Percentiles rank a stretch among this genome's conserved stretches.
These are phyloP conservation scores for Claviceps monticola DNA, from an alignment of 2,329 filamentous ascomycete genomes.

Conservation along the genomic window DNA sequence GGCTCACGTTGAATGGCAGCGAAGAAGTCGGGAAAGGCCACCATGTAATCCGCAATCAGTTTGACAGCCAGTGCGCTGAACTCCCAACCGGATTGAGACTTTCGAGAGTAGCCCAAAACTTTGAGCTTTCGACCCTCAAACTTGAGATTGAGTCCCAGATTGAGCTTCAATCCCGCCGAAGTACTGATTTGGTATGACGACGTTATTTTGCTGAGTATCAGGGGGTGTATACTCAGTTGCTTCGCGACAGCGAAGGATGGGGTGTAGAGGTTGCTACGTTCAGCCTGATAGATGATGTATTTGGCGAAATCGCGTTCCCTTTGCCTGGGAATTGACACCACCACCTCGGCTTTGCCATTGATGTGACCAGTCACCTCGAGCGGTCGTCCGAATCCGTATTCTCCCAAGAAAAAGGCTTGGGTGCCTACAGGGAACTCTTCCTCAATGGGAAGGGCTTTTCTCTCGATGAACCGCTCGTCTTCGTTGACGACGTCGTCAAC, in stretches of 20 bases:
- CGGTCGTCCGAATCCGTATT: conserved; percentile 83
- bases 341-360: conserved; percentile 62
- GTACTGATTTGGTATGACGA: conserved; percentile 76
- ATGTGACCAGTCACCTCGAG: conserved; percentile 67
- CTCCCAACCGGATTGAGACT: conserved; percentile 80
- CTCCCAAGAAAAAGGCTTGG: conserved; percentile 83
- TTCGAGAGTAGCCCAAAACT: conserved; percentile 87
- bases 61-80: conserved; percentile 77
- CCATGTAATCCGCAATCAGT: conserved; percentile 79
- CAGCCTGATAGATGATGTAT: conserved; percentile 55
- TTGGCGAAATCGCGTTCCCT: conserved; percentile 74
- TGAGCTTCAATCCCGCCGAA: conserved; percentile 69
- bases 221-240: conserved; percentile 65
- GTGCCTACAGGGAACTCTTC: conserved; percentile 80
- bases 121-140: conserved; percentile 94
- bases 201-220: conserved; percentile 90
- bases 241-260: conserved; percentile 84
- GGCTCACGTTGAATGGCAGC: conserved; percentile 76
- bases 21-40: conserved; percentile 89
- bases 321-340: conserved; percentile 56
- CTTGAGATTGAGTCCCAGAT: conserved; percentile 89
- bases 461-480: conserved; percentile 87
- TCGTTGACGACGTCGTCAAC: conserved; percentile 84
- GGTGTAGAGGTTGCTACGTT: conserved; percentile 59
- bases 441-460: conserved; percentile 71